Evolutionary conservation across 257 asterid species (phyloP), one percentile per base, ranked within the genome.

Genomic region (Jacaranda copaia): DNA sequence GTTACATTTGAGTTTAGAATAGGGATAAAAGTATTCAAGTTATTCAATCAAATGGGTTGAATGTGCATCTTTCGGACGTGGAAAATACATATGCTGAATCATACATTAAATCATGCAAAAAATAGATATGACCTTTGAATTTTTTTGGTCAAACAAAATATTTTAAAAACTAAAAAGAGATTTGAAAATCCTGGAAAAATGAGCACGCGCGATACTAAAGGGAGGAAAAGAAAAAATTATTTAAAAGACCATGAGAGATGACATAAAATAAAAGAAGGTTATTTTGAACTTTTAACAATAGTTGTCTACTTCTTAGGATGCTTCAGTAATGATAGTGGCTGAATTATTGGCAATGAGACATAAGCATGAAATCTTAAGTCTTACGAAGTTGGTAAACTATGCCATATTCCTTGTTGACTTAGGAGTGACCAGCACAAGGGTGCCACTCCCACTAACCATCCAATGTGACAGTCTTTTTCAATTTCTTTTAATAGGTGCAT

Each of bases 331-430:
- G 80, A 12, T 58, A 63, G 79, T 71, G 84, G 76, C 19, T 39
- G 67, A 71, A 78, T 77, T 80, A 82, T 85, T 82, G 80, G 75
- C 3, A 66, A 82, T 51, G 74, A 82, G 73, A 75, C 61, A 77
- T 74, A 74, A 79, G 53, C 62, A 69, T 68, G 76, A 20, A 48
- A 70, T 59, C 9, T 64, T 73, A 82, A 82, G 83, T 82, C 84
- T 42, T 71, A 32, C 4, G 81, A 77, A 80, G 80, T 80, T 60
- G 85, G 84, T 82, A 81, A 80, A 77, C 69, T 48, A 15, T 77
- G 70, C 78, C 69, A 79, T 65, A 67, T 85, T 76, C 75, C 14
- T 49, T 79, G 18, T 82, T 82, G 88, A 79, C 84, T 80, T 68
- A 53, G 56, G 68, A 58, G 64, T 70, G 82, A 75, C 62, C 53